Evolutionary conservation across 2,329 filamentous ascomycete genomes (phyloP).

Genomic region (Penicillium italicum): DNA sequence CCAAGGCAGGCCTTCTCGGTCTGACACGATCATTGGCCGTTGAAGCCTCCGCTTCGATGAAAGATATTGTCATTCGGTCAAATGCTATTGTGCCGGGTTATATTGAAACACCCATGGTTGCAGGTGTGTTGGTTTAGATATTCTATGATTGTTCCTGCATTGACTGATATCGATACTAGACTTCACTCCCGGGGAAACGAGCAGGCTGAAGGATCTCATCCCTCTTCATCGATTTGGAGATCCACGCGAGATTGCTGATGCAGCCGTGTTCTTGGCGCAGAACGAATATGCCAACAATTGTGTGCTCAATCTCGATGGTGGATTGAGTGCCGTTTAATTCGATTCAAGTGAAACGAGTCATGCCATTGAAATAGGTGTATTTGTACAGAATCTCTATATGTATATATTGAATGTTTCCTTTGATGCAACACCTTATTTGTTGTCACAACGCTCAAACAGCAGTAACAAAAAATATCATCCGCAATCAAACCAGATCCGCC

Average conservation of each 20-base stretch:
- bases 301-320: slow-evolving; percentile 79
- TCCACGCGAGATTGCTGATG: slow-evolving; percentile 72
- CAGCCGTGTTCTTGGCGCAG: slow-evolving; percentile 69
- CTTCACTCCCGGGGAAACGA: slow-evolving; percentile 37
- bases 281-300: slow-evolving; percentile 87
- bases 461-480: neutral
- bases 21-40: slow-evolving; percentile 37
- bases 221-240: slow-evolving; percentile 65
- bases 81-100: slow-evolving; percentile 83
- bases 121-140: slow-evolving; percentile 47
- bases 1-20: slow-evolving; percentile 76
- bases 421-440: neutral
- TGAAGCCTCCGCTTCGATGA: slow-evolving; percentile 50
- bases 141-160: neutral
- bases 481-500: neutral
- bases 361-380: neutral
- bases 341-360: neutral
- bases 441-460: neutral
- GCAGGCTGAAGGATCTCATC: slow-evolving; percentile 48
- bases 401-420: neutral
- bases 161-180: slow-evolving; percentile 31
- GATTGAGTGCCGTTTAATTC: slow-evolving; percentile 62
- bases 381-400: neutral
- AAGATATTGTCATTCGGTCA: slow-evolving; percentile 63
- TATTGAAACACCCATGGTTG: slow-evolving; percentile 75